Conservation (phyloP, 768 basidiomycete genomes). For the Infundibulicybe gibba region DNA sequence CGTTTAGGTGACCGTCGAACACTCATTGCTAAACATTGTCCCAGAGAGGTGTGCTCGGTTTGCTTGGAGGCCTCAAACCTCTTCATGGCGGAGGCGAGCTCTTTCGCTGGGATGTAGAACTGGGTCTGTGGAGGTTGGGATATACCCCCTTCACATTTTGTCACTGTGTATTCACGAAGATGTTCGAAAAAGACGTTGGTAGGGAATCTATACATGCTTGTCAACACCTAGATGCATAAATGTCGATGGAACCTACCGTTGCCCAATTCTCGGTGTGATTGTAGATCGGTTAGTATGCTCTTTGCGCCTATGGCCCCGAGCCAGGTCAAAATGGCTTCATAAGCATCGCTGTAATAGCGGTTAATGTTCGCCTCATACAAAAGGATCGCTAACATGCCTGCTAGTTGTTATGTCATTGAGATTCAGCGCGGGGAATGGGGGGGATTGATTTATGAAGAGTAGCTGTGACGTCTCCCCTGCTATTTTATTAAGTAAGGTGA, state of each 20-base stretch:
- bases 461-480: constrained; percentile 23
- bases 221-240: not conserved
- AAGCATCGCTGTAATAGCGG: constrained; percentile 15
- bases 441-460: constrained; percentile 17
- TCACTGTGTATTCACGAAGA: constrained; percentile 37
- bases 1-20: constrained; percentile 45
- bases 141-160: constrained; percentile 17
- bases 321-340: constrained; percentile 37
- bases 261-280: constrained; percentile 40
- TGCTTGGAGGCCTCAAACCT: constrained; percentile 25
- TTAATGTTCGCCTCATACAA: constrained; percentile 5
- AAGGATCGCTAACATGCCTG: constrained; percentile 25
- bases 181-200: constrained; percentile 45
- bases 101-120: constrained; percentile 22
- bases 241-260: constrained; percentile 30
- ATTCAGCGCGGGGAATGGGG: constrained; percentile 32
- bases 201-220: constrained; percentile 36
- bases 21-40: constrained; percentile 32
- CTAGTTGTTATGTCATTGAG: constrained; percentile 28
- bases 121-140: constrained; percentile 8
- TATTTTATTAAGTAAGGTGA: constrained; percentile 33
- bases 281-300: constrained; percentile 33
- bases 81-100: constrained; percentile 27
- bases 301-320: constrained; percentile 29
- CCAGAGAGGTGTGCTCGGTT: constrained; percentile 32